These are phyloP conservation scores for Clarireedia sp. DNA, from an alignment of 2,329 filamentous ascomycete species.

Conservation along the genomic window DNA sequence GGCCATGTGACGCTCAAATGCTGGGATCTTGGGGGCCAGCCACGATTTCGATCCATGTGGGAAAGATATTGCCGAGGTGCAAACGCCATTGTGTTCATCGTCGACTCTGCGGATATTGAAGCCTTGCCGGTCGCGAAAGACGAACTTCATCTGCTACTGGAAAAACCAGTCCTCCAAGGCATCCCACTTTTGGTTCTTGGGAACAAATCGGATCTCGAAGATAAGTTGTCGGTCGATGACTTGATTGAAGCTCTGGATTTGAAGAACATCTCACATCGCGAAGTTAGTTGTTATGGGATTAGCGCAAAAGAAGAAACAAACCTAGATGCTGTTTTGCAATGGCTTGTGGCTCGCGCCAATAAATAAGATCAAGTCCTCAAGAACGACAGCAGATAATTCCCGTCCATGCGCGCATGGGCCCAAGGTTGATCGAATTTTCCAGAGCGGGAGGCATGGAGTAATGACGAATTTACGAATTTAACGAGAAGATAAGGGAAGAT, in stretches of 20 bases:
- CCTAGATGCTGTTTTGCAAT: conserved; percentile 91
- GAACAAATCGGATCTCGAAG: conserved; percentile 93
- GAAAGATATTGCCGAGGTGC: conserved; percentile 96
- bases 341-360: conserved; percentile 84
- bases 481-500: conserved; percentile 46
- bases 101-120: conserved; percentile 83
- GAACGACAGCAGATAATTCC: conserved; percentile 1
- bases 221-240: conserved; percentile 88
- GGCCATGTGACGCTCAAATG: conserved; percentile 98
- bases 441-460: neutral
- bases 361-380: conserved; percentile 42
- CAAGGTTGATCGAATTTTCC: neutral
- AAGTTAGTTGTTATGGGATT: conserved; percentile 98
- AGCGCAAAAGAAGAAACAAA: conserved; percentile 99
- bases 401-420: neutral
- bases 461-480: conserved; percentile 37
- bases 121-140: conserved; percentile 80
- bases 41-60: conserved; percentile 97
- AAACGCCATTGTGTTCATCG: conserved; percentile 96
- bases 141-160: conserved; percentile 83
- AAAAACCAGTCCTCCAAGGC: conserved; percentile 73
- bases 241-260: conserved; percentile 88
- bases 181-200: conserved; percentile 92
- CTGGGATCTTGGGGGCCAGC: conserved; percentile 97
- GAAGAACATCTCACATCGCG: conserved; percentile 79